phyloP scores from a whole-genome alignment of 139 green algal genomes.

The Tetraselmis chui region DNA sequence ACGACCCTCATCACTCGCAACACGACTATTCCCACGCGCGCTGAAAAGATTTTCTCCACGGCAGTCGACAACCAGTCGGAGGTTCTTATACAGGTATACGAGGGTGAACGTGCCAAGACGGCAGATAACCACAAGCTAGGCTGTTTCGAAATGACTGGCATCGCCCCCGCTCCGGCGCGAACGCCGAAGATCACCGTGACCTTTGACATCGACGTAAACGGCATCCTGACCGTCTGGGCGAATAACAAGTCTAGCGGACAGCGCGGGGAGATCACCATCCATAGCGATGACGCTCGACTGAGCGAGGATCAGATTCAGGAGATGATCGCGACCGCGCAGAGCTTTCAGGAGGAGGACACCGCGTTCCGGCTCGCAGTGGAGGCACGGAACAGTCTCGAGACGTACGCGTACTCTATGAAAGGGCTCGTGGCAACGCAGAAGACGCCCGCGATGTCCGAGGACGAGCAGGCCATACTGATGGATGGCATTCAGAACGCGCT shows the following conservation, averaged over 20 bases:
- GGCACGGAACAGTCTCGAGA: neutral
- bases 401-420: neutral
- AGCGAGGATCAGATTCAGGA: neutral
- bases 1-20: slow-evolving; percentile 91
- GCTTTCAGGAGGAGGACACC: neutral
- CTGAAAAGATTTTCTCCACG: slow-evolving; percentile 6
- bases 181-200: slow-evolving; percentile 8
- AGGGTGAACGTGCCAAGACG: slow-evolving; percentile 2
- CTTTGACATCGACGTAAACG: slow-evolving; percentile 11
- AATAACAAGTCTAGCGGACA: neutral
- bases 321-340: neutral
- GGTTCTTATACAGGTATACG: slow-evolving; percentile 15
- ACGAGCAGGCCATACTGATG: neutral
- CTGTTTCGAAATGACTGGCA: slow-evolving; percentile 5
- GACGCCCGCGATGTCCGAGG: neutral
- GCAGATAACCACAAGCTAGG: slow-evolving; percentile 12
- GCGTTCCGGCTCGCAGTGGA: neutral
- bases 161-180: slow-evolving; percentile 1
- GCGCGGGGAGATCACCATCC: neutral
- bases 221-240: slow-evolving; percentile 6
- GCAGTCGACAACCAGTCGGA: slow-evolving; percentile 8
- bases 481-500: neutral
- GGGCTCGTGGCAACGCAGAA: neutral
- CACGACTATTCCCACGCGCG: slow-evolving; percentile 50
- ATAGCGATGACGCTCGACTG: neutral